Base-by-base conservation (phyloP, 306 rosid species). In the Elaeagnus macrophylla region DNA sequence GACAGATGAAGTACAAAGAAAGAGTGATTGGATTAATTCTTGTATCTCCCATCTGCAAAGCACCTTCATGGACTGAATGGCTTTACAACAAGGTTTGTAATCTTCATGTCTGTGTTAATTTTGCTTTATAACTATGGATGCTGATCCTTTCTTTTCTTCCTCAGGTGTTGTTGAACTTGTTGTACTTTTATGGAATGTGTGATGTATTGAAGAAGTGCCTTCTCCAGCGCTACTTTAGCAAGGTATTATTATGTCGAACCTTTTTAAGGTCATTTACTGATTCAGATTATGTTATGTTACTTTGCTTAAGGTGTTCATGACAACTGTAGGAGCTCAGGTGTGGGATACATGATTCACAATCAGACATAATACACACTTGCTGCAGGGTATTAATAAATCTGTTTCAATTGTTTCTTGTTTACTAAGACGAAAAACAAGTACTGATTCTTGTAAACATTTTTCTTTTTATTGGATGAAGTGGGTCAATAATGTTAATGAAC, bases 51-150 rank as follows among this genome's bases (percentile, higher is more conserved):
- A 60, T 87, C 53, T 87, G 89, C 67, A 83, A 67, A 74, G 82
- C 67, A 49, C 94, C 94, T 71, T 81, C 95, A 3, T 83, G 95
- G 94, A 75, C 89, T 50, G 95, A 87, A 75, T 87, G 95, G 95
- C 78, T 87, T 36, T 83, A 83, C 75, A 87, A 77, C 58, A 83
- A 87, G 95, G 95, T 87, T 87, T 69, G 20, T 25, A 35, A 57
- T 62, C 63, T 65, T 59, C 43, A 44, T 51, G 37, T 10, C 53
- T 37, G 37, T 18, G 20, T 50, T 52, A 36, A 38, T 65, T 37
- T 51, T 25, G 38, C n/a, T 37, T 37, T 52, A 17, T 52, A 39
- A 8, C 18, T 49, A 9, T 18, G n/a, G 1, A 15, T 12, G 17
- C 3, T 45, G n/a, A 45, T 45, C 49, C 15, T 45, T 44, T 44